Base-by-base conservation (phyloP, 768 basidiomycete species). In the Hemileccinum impolitum region DNA sequence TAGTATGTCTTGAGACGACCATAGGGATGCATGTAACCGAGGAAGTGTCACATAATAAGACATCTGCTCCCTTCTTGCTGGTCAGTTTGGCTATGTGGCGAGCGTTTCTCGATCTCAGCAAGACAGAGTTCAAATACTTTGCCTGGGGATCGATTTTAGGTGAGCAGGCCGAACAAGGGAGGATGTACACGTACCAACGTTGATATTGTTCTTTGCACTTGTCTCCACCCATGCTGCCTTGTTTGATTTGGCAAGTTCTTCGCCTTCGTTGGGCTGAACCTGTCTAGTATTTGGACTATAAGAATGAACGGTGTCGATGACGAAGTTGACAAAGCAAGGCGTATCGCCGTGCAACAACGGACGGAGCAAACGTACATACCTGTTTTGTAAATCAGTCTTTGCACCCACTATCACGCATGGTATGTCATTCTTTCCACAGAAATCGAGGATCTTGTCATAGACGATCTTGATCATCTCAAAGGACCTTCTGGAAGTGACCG, bases 391-490 rank as follows among this genome's bases (percentile, higher is more conserved):
- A 75, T 98, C 95, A 39, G 78, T 75, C 76, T 97, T 97, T 54
- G 94, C 86, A 31, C 94, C 94, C 42, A 95, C 94, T 54, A 97
- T 84, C 38, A 97, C 92, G 67, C 93, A 93, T 14, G 94, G 92
- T 49, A 98, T 85, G 55, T 84, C 83, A 47, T 81, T 80, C 45
- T 84, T 75, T 48, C 93, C 93, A 55, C 85, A 86, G 63, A 90
- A 94, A 68, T 90, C 81, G 58, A 90, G 70, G 56, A 97, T 90
- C 79, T 94, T 95, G 78, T 96, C 88, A 63, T 95, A 87, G 43
- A 96, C 80, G 63, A 90, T 85, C 65, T 87, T 82, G 57, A 97
- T 79, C 91, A 97, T 96, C 59, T 97, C 87, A 75, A 96, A 97
- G 9, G 90, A 93, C 60, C 84, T 83, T 50, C 85, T 76, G 17